A percentile compares a stretch with the other conserved stretches of the same genome.
Evolutionary conservation across 495 filamentous ascomycete species (phyloP).

Genomic region (Hyphodiscus hymeniophilus): DNA sequence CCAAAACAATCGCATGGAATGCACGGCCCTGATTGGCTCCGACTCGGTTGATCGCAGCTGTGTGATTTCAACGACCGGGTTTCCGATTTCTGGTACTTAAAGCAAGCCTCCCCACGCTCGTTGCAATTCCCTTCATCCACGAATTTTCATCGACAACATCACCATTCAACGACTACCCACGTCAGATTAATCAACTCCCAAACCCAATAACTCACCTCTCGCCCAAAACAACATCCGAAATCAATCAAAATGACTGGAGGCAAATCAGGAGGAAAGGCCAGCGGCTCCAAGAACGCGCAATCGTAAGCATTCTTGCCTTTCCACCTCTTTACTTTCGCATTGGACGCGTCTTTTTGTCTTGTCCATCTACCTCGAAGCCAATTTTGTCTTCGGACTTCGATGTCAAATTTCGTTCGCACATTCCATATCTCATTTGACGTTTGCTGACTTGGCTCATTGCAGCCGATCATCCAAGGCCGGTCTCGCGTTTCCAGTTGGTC

Average conservation of each 20-base stretch:
- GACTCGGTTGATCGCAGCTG: no score
- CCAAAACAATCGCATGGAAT: not conserved
- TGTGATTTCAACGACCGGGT: no score
- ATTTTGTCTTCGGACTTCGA: conserved; percentile 14
- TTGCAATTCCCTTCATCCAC: not conserved
- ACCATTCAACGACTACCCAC: not conserved
- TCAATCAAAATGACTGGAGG: conserved; percentile 90
- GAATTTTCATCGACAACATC: not conserved
- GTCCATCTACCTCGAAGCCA: conserved; percentile 4
- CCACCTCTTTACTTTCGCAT: not conserved
- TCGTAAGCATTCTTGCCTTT: conserved; percentile 55
- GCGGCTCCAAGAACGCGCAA: conserved; percentile 93
- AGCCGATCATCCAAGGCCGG: conserved; percentile 99
- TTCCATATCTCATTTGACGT: conserved; percentile 34
- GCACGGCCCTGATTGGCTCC: no score
- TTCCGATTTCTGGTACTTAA: no score
- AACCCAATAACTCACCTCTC: not conserved
- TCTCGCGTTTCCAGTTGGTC: conserved; percentile 98
- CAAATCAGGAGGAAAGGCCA: conserved; percentile 98
- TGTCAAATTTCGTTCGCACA: not conserved
- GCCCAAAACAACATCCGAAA: conserved; percentile 25
- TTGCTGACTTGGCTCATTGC: conserved; percentile 10
- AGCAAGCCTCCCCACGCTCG: not conserved
- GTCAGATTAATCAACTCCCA: not conserved
- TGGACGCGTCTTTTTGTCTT: conserved; percentile 24